Conservation (phyloP, 768 basidiomycete species). For the Rhizopogon rudus region DNA sequence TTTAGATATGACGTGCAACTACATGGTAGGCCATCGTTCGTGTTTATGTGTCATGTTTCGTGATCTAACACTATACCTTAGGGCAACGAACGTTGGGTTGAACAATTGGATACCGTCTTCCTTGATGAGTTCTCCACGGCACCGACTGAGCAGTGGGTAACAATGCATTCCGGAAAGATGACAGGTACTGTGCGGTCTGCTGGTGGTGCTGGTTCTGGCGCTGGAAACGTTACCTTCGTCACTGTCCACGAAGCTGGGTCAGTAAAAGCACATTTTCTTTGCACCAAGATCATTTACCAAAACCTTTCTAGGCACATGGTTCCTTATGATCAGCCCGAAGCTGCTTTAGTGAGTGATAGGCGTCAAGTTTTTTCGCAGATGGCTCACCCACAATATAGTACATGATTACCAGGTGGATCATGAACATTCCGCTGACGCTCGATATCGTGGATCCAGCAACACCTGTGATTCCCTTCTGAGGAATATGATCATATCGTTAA, state of each 20-base stretch:
- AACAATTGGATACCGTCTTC: conserved; percentile 57
- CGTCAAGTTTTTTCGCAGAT: not conserved
- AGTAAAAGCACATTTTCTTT: conserved; percentile 17
- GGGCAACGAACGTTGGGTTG: conserved; percentile 80
- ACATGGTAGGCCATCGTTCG: conserved; percentile 40
- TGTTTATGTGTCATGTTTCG: conserved; percentile 1
- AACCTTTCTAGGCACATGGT: conserved; percentile 68
- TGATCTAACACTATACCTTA: conserved; percentile 15
- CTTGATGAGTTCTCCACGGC: conserved; percentile 51
- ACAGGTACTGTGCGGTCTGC: conserved; percentile 71
- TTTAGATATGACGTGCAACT: conserved; percentile 86
- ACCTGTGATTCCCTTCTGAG: not conserved
- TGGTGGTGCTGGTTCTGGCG: conserved; percentile 55
- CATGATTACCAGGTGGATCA: conserved; percentile 55
- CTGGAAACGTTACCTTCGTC: conserved; percentile 86
- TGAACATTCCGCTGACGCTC: conserved; percentile 41
- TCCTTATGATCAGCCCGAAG: conserved; percentile 86
- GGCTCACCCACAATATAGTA: conserved; percentile 33
- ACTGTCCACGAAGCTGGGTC: conserved; percentile 77
- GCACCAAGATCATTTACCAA: not conserved
- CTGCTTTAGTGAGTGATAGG: conserved; percentile 54
- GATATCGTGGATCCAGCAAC: too few species aligned
- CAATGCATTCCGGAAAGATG: conserved; percentile 41
- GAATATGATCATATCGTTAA: not conserved
- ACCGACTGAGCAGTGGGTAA: conserved; percentile 52